These are phyloP conservation scores for Heterobasidion occidentale DNA, from an alignment of 1,284 basidiomycete genomes.

Conservation along the genomic window DNA sequence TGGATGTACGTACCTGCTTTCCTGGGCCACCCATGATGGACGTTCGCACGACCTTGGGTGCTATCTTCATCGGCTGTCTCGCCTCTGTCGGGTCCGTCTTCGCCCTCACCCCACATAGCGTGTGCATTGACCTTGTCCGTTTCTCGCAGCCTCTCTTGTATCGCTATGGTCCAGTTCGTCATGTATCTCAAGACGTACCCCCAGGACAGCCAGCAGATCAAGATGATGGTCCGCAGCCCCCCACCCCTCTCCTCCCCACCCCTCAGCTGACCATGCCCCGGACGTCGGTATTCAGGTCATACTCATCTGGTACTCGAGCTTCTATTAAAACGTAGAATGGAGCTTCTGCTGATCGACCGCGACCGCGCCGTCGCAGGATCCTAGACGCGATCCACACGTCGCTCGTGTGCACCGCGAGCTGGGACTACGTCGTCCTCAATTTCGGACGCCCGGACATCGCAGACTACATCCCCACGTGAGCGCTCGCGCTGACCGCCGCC, in stretches of 20 bases:
- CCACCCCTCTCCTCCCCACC: not conserved
- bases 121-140: not conserved
- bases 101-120: not conserved
- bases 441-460: slow-evolving; percentile 25
- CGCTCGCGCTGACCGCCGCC: not conserved
- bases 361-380: slow-evolving; percentile 8
- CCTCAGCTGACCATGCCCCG: no score
- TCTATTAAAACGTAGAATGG: not conserved
- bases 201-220: not conserved
- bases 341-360: not conserved
- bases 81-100: not conserved
- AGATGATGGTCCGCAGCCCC: not conserved
- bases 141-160: not conserved
- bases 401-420: slow-evolving; percentile 27
- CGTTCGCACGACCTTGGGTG: not conserved
- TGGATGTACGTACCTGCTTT: no score
- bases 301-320: not conserved
- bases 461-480: slow-evolving; percentile 31
- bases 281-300: not conserved
- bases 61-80: not conserved
- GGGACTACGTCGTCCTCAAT: slow-evolving; percentile 30
- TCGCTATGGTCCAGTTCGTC: not conserved
- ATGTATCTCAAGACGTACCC: not conserved
- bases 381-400: slow-evolving; percentile 30
- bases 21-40: not conserved